Evolutionary conservation across 1,284 basidiomycete genomes (phyloP).

Genomic region (Microstroma glucosiphilum): DNA sequence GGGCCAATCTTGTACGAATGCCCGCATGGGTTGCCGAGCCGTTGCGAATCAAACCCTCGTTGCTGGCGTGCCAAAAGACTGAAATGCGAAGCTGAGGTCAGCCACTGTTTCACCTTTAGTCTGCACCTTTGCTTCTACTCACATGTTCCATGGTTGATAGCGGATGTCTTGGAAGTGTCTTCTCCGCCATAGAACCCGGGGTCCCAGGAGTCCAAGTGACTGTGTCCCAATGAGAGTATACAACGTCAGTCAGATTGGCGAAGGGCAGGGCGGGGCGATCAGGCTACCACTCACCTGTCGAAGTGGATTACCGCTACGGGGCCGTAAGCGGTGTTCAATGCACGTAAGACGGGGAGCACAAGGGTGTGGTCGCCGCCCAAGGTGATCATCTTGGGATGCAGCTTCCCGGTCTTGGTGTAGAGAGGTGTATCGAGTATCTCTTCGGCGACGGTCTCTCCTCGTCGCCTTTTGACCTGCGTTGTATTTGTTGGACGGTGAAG

Average conservation of each 20-base stretch:
- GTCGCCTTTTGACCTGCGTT: constrained; percentile 17
- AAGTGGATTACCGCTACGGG: constrained; percentile 53
- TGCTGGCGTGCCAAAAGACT: too few relatives aligned
- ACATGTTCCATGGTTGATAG: constrained; percentile 47
- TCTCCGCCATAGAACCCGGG: constrained; percentile 50
- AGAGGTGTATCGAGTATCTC: neutral
- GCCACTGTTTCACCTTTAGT: too few relatives aligned
- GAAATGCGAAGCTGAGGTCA: too few relatives aligned
- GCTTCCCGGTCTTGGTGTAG: constrained; percentile 19
- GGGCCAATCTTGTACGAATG: too few relatives aligned
- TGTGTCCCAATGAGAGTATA: too few relatives aligned
- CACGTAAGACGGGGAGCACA: constrained; percentile 54
- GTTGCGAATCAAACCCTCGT: too few relatives aligned
- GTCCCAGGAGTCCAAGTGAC: constrained; percentile 61
- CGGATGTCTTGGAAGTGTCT: constrained; percentile 25
- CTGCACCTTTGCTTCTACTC: too few relatives aligned
- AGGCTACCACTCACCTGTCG: constrained; percentile 27
- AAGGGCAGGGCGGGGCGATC: too few relatives aligned
- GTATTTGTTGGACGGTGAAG: constrained; percentile 13
- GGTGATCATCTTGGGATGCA: constrained; percentile 52
- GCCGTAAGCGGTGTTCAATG: constrained; percentile 51
- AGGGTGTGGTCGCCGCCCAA: constrained; percentile 54
- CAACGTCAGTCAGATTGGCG: too few relatives aligned
- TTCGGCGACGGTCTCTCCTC: constrained; percentile 9
- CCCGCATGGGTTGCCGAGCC: too few relatives aligned